These are phyloP conservation scores for Fusarium poae DNA, from an alignment of 2,329 filamentous ascomycete genomes.

Conservation along the genomic window DNA sequence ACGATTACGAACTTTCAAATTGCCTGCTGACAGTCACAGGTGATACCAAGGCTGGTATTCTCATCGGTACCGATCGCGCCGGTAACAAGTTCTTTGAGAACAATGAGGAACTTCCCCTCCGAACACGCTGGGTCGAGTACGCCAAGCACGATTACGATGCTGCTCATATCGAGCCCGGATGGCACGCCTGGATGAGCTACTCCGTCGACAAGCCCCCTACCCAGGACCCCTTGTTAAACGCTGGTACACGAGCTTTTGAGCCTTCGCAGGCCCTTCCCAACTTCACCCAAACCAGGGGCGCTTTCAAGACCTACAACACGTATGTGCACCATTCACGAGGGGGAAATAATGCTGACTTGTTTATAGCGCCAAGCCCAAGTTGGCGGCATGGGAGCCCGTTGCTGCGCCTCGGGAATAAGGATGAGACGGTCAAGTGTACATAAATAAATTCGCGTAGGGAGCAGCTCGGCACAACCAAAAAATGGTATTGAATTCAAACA, in stretches of 20 bases:
- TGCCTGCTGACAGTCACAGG: constrained; percentile 64
- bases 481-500: constrained; percentile 36
- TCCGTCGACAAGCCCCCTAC: constrained; percentile 87
- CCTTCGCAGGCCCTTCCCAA: constrained; percentile 77
- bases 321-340: constrained; percentile 64
- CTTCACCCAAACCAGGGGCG: constrained; percentile 79
- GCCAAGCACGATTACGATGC: constrained; percentile 86
- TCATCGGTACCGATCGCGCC: constrained; percentile 87
- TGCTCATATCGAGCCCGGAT: constrained; percentile 91
- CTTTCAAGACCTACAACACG: constrained; percentile 96
- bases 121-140: constrained; percentile 98
- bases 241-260: constrained; percentile 81
- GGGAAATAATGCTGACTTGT: constrained; percentile 29
- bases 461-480: constrained; percentile 26
- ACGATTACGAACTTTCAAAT: not conserved
- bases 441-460: constrained; percentile 51
- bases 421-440: constrained; percentile 43
- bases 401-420: constrained; percentile 53
- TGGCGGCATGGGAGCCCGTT: constrained; percentile 66
- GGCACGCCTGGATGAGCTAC: constrained; percentile 99
- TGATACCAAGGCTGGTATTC: constrained; percentile 93
- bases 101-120: constrained; percentile 91
- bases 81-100: constrained; percentile 99
- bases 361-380: constrained; percentile 66
- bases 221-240: constrained; percentile 78